Percentiles rank a stretch among this genome's conserved stretches.
phyloP scores from a whole-genome alignment of 768 basidiomycete genomes.

The Suillus paluster region DNA sequence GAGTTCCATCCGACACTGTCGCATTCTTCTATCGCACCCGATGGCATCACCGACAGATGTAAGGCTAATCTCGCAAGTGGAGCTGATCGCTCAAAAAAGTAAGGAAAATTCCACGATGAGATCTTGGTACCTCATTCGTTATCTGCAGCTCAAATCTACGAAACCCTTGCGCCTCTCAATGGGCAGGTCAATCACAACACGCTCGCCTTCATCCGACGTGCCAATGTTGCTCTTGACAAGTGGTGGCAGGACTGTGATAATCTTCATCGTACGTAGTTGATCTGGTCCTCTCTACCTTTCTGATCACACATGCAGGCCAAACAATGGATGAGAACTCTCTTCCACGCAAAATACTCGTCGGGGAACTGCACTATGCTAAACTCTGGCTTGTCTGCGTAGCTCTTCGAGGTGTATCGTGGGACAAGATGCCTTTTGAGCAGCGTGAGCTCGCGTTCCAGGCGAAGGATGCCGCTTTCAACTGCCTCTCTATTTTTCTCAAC shows the following conservation, averaged over 20 bases:
- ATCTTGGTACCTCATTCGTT: constrained; percentile 10
- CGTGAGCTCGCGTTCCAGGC: constrained; percentile 94
- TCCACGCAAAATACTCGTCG: constrained; percentile 84
- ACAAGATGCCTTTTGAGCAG: constrained; percentile 95
- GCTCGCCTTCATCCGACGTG: constrained; percentile 84
- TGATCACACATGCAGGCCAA: constrained; percentile 50
- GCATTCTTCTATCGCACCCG: constrained; percentile 78
- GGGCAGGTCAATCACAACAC: constrained; percentile 88
- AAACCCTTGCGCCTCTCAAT: constrained; percentile 83
- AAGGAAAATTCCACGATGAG: constrained; percentile 25
- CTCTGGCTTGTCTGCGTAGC: constrained; percentile 95
- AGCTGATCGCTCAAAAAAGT: constrained; percentile 93
- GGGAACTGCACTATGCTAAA: constrained; percentile 91
- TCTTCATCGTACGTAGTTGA: constrained; percentile 65
- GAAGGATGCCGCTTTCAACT: constrained; percentile 88
- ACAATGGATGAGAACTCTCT: constrained; percentile 86
- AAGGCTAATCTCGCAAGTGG: constrained; percentile 83
- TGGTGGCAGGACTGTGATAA: constrained; percentile 93
- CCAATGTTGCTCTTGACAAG: constrained; percentile 83
- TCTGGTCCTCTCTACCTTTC: constrained; percentile 1
- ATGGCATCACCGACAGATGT: constrained; percentile 93
- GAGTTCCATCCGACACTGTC: constrained; percentile 82
- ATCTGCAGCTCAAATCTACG: constrained; percentile 84
- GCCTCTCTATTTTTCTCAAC: constrained; percentile 81
- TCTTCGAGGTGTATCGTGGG: constrained; percentile 90